Percentiles rank a stretch among this genome's conserved stretches.
phyloP scores from a whole-genome alignment of 31 red algal genomes.

The Porphyra umbilicalis region DNA sequence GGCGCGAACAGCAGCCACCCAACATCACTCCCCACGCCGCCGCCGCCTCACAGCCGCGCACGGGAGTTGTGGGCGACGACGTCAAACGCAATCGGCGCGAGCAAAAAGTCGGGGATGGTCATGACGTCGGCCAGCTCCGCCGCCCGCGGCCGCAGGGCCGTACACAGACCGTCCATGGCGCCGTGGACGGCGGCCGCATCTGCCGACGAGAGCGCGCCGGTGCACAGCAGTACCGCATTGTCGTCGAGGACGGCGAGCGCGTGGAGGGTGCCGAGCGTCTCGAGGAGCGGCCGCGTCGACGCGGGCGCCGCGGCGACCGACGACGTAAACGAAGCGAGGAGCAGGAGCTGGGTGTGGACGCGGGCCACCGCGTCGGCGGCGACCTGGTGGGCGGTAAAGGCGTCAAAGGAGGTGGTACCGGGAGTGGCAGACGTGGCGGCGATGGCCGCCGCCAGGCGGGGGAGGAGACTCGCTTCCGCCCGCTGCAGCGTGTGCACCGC shows the following conservation, averaged over 20 bases:
- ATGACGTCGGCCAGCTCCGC: background rate
- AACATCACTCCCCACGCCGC: background rate
- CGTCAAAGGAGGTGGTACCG: conserved; percentile 27
- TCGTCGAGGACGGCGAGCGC: background rate
- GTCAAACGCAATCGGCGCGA: conserved; percentile 82
- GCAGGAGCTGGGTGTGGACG: conserved; percentile 39
- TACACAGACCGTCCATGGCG: background rate
- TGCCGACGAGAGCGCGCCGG: background rate
- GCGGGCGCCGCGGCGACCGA: background rate
- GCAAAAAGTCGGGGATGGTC: conserved; percentile 2
- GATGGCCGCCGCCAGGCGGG: conserved; percentile 32
- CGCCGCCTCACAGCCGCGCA: conserved; percentile 17
- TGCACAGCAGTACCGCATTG: background rate
- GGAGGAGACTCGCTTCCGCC: conserved; percentile 36
- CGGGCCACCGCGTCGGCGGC: conserved; percentile 37
- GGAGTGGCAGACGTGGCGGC: conserved; percentile 1
- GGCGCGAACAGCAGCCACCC: background rate
- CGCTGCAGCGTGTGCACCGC: conserved; percentile 29
- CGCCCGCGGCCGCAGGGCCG: background rate
- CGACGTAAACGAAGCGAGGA: conserved; percentile 19
- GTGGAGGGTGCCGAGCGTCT: background rate
- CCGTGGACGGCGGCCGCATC: background rate
- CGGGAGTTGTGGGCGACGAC: conserved; percentile 62
- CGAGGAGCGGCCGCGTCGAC: background rate
- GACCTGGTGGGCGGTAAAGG: conserved; percentile 30